Evolutionary conservation across 257 asterid species (phyloP).

Genomic region (Salvia rosmarinus): DNA sequence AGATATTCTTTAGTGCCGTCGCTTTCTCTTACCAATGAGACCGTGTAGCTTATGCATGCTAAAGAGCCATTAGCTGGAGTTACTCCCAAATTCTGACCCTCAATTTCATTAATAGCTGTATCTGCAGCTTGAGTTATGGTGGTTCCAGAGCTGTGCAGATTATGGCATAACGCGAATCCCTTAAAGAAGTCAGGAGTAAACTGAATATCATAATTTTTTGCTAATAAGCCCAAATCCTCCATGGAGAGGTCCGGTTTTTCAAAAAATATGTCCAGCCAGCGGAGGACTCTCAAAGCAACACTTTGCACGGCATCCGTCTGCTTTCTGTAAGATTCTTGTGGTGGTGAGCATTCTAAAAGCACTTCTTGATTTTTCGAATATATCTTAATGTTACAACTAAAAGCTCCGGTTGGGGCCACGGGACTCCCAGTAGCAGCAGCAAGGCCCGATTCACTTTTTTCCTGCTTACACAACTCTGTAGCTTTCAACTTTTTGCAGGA

Average conservation of each 20-base stretch:
- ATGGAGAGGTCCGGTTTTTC: constrained; percentile 46
- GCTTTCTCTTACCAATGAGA: constrained; percentile 54
- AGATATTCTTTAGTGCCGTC: constrained; percentile 60
- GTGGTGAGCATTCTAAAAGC: constrained; percentile 66
- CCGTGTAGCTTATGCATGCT: constrained; percentile 63
- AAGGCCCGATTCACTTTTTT: constrained; percentile 37
- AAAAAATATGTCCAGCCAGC: constrained; percentile 68
- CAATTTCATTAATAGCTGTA: constrained; percentile 35
- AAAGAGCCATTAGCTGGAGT: constrained; percentile 71
- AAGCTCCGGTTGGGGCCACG: constrained; percentile 46
- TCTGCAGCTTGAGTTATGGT: constrained; percentile 27
- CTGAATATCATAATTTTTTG: constrained; percentile 58
- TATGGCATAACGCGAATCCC: constrained; percentile 53
- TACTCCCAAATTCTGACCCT: constrained; percentile 55
- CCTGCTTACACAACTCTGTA: constrained; percentile 43
- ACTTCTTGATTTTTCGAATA: constrained; percentile 62
- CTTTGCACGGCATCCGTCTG: constrained; percentile 68
- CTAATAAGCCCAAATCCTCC: constrained; percentile 51
- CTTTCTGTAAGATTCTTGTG: constrained; percentile 68
- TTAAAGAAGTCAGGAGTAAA: constrained; percentile 48
- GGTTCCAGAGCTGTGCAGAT: constrained; percentile 47
- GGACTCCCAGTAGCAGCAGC: no score
- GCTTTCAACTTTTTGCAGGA: constrained; percentile 63
- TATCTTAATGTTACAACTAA: constrained; percentile 63
- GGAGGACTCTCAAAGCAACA: constrained; percentile 71